Base-by-base conservation (phyloP, 2,329 filamentous ascomycete genomes). In the Apiospora phragmitis region DNA sequence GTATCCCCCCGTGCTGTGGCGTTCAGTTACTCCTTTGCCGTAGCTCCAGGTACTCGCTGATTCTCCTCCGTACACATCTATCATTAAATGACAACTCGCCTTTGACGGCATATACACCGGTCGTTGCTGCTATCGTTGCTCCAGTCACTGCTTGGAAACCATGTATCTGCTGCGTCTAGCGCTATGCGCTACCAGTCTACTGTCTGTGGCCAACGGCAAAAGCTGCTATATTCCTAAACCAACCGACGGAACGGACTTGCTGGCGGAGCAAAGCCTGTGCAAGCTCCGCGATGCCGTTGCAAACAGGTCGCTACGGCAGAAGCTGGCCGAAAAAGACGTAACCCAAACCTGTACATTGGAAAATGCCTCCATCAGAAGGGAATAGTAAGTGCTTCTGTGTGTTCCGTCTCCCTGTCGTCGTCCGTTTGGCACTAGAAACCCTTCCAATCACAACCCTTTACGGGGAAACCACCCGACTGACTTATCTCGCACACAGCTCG, bases 201-300 rank as follows among this genome's bases (percentile, higher is more conserved):
- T 70, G 16, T 32, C 49, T 18, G 35, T 71, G 62, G 45, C 67
- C n/a, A 24, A 42, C 29, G 35, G 51, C 21, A 59, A 68, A 24
- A 29, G 14, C 42, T 55, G 49, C n/a, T 72, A 70, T 51, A 32
- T 65, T 2, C 71, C 69, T 3, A 67, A 71, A 55, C 69, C 72
- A n/a, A 72, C 72, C 5, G 41, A 68, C n/a, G 59, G 38, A 29
- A 70, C 72, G 24, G 72, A 73, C 59, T 38, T 70, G 18, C 51
- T 70, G 14, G 70, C 72, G 2, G 45, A 35, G 12, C 38, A 43
- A 7, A 70, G 69, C 51, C 65, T 73, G 14, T 16, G 43, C 18
- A 70, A 70, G 3, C 72, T 72, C 35, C 65, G 45, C 1, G 51
- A 51, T 14, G n/a, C 67, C 9, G 18, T 71, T 2, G 68, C 45